phyloP scores from a whole-genome alignment of 129 eudicot species.

The Solidago caesia region DNA sequence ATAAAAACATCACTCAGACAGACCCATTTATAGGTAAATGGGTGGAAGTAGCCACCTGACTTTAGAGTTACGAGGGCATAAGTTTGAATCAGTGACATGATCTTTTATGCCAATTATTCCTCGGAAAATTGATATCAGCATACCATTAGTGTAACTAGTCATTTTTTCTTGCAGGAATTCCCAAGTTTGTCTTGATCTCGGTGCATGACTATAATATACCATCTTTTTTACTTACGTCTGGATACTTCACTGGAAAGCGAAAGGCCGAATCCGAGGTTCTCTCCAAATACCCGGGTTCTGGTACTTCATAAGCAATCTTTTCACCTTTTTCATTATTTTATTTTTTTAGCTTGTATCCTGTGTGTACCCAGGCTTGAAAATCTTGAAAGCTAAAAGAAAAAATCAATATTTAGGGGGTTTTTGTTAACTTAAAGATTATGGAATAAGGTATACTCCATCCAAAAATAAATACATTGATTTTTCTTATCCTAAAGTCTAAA shows the following conservation, averaged over 20 bases:
- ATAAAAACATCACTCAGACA: too few species aligned
- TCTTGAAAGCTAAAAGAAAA: background rate
- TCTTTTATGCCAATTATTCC: background rate
- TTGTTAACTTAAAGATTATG: too few species aligned
- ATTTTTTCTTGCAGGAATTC: constrained; percentile 58
- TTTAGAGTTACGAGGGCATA: too few species aligned
- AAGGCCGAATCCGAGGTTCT: constrained; percentile 97
- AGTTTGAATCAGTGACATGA: too few species aligned
- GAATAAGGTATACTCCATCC: too few species aligned
- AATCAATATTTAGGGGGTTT: too few species aligned
- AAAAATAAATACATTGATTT: too few species aligned
- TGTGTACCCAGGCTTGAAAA: background rate
- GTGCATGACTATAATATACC: constrained; percentile 97
- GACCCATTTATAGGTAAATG: too few species aligned
- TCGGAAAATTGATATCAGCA: background rate
- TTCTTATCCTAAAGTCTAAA: too few species aligned
- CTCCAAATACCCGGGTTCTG: constrained; percentile 77
- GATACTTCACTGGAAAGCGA: constrained; percentile 95
- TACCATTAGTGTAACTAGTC: background rate
- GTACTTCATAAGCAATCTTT: constrained; percentile 36
- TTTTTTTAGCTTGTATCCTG: background rate
- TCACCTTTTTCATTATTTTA: background rate
- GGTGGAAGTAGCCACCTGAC: too few species aligned
- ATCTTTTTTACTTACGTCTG: constrained; percentile 73
- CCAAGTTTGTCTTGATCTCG: constrained; percentile 89